Conservation (phyloP, 2,329 filamentous ascomycete genomes). For the Paecilomyces niveus region DNA sequence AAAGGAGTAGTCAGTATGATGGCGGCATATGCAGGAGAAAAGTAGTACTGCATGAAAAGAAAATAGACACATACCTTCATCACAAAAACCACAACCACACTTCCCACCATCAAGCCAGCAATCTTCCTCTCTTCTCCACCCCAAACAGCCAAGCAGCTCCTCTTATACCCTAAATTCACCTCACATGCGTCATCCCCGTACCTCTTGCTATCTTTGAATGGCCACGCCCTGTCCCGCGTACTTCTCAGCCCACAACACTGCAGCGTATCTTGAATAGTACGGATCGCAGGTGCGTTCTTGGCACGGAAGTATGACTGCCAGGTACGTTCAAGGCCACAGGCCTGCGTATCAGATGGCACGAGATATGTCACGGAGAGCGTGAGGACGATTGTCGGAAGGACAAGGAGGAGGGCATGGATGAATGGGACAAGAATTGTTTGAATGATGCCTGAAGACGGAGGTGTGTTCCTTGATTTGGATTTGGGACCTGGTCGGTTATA, state of each 20-base stretch:
- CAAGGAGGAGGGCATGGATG: constrained; percentile 13
- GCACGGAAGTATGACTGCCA: constrained; percentile 24
- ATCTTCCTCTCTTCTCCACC: constrained; percentile 15
- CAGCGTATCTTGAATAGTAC: constrained; percentile 24
- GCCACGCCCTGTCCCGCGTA: constrained; percentile 30
- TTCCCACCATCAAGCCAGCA: constrained; percentile 22
- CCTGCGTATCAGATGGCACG: constrained; percentile 15
- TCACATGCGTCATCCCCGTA: constrained; percentile 26
- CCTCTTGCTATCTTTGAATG: constrained; percentile 23
- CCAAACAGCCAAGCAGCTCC: constrained; percentile 24
- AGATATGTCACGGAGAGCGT: constrained; percentile 23
- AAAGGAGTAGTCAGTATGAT: neutral
- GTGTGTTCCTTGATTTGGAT: neutral
- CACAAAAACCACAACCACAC: constrained; percentile 13
- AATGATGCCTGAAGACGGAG: neutral
- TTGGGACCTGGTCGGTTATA: neutral
- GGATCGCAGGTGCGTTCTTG: constrained; percentile 23
- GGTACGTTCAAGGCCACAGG: constrained; percentile 22
- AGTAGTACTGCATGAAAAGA: neutral
- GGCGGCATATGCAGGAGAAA: neutral
- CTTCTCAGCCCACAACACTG: constrained; percentile 30
- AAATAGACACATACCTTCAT: constrained; percentile 13
- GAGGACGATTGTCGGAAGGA: constrained; percentile 20
- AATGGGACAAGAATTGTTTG: neutral
- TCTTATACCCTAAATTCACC: constrained; percentile 20